Base-by-base conservation (phyloP, 2,329 filamentous ascomycete genomes). In the Exophiala dermatitidis region DNA sequence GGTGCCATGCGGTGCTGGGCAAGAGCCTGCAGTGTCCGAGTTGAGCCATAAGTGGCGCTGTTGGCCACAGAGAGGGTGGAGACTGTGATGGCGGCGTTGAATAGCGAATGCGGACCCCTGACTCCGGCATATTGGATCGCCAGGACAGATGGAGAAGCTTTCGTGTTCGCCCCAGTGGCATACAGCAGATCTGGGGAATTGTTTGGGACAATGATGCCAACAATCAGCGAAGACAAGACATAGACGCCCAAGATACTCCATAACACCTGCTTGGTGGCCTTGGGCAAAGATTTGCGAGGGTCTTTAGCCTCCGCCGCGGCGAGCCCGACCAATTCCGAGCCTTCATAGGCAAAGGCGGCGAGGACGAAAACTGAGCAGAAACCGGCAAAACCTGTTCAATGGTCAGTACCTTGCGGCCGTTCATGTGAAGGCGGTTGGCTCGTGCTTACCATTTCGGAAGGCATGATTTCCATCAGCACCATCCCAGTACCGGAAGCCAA, bases 231-330 rank as follows among this genome's bases (percentile, higher is more conserved):
- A 1, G 87, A 86, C 37, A 94, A 82, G 44, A 96, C 77, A 71
- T 95, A 96, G 74, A 96, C 96, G 48, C 94, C 77, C 2, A 83
- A 82, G 65, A 96, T 95, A 64, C 90, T 85, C 90, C 90, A 96
- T 70, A 95, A 95, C 19, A 95, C 57, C 47, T 95, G 90, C 72
- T 94, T 95, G 65, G 94, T 83, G 10, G 90, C 90, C 0, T 84
- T 89, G 0, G 90, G 90, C 0, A 96, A 77, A 77, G 72, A 87
- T 66, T 93, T 80, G 53, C 75, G 69, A 29, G 80, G 79, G 60
- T 82, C 78, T 29, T 70, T 70, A 8, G 79, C 77, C 66, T 83
- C 79, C 19, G 79, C 79, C 34, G 79, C 79, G 26, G 79, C 78
- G 41, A 83, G 69, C 65, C 81, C 81, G 44, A 81, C 78, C 33